Percentiles rank a stretch among this genome's conserved stretches.
These are phyloP conservation scores for Diaporthe eres DNA, from an alignment of 2,329 filamentous ascomycete genomes.

Conservation along the genomic window DNA sequence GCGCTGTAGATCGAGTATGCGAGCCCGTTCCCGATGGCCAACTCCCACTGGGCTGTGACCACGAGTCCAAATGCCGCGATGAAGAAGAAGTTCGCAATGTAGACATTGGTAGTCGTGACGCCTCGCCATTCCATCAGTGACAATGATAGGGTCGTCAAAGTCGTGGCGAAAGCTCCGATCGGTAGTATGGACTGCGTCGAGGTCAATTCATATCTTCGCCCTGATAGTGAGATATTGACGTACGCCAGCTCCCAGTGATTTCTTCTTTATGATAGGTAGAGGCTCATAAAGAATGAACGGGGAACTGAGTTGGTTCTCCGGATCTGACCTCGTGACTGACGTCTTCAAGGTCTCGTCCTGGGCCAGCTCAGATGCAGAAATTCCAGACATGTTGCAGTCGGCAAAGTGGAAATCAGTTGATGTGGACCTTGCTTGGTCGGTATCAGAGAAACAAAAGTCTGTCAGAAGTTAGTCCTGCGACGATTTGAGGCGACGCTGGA, in stretches of 20 bases:
- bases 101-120: slow-evolving; percentile 64
- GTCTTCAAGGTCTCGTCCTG: slow-evolving; percentile 7
- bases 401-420: neutral
- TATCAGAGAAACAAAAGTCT: neutral
- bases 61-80: slow-evolving; percentile 64
- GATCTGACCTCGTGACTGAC: slow-evolving; percentile 21
- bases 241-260: slow-evolving; percentile 19
- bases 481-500: neutral
- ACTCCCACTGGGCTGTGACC: slow-evolving; percentile 69
- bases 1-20: slow-evolving; percentile 67
- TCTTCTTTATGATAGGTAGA: slow-evolving; percentile 41
- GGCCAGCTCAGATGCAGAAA: slow-evolving; percentile 19
- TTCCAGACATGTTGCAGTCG: slow-evolving; percentile 22
- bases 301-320: slow-evolving; percentile 15
- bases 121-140: slow-evolving; percentile 69
- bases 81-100: slow-evolving; percentile 69
- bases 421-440: too few relatives aligned
- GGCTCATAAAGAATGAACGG: slow-evolving; percentile 19
- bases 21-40: slow-evolving; percentile 66
- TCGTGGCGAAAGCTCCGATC: slow-evolving; percentile 67
- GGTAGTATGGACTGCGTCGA: neutral
- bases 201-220: neutral
- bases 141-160: slow-evolving; percentile 66
- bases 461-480: too few relatives aligned
- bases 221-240: fast-evolving